A percentile compares a stretch with the other conserved stretches of the same genome.
These are phyloP conservation scores for Corynespora cassiicola DNA, from an alignment of 2,329 filamentous ascomycete species.

Conservation along the genomic window DNA sequence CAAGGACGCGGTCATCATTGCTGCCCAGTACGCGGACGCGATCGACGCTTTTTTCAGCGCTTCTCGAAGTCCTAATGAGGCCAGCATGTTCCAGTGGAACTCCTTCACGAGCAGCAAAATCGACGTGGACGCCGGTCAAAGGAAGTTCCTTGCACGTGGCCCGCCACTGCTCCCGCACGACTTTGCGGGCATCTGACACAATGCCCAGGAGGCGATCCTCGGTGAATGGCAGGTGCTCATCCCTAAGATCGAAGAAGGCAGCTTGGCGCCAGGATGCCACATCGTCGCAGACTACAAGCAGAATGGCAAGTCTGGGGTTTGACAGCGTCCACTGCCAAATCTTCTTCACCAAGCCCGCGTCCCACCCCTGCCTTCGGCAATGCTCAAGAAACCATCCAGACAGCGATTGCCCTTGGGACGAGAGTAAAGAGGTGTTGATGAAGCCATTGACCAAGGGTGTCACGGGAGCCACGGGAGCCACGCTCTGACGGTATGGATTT, in stretches of 20 bases:
- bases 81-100: conserved; percentile 44
- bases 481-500: conserved; percentile 43
- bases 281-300: conserved; percentile 48
- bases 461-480: conserved; percentile 19
- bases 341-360: conserved; percentile 38
- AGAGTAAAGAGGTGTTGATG: conserved; percentile 43
- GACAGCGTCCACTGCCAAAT: conserved; percentile 50
- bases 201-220: conserved; percentile 47
- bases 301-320: conserved; percentile 45
- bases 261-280: conserved; percentile 46
- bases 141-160: conserved; percentile 48
- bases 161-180: conserved; percentile 49
- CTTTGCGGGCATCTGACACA: conserved; percentile 43
- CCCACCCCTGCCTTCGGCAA: conserved; percentile 44
- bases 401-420: conserved; percentile 44
- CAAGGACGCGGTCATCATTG: conserved; percentile 39
- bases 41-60: conserved; percentile 44
- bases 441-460: conserved; percentile 43
- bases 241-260: conserved; percentile 45
- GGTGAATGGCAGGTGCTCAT: conserved; percentile 45
- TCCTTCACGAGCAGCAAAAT: conserved; percentile 43
- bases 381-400: conserved; percentile 46
- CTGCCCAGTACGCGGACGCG: conserved; percentile 42
- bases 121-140: conserved; percentile 44
- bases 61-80: conserved; percentile 36